Conservation (phyloP, 2,329 filamentous ascomycete genomes). For the Calcarisporium arbuscula region DNA sequence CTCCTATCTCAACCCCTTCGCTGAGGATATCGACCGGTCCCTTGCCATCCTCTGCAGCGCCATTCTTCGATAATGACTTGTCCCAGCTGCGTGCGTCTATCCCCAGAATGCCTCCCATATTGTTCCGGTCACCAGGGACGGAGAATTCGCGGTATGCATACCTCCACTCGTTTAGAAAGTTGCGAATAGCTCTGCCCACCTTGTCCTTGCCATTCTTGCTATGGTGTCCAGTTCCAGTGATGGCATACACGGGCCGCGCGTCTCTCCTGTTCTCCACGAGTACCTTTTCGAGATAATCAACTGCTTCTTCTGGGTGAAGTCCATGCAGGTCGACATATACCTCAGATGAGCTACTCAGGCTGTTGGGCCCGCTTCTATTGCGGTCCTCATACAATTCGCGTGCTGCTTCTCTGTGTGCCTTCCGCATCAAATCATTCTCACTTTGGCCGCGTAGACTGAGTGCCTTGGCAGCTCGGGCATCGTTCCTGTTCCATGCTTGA, state of each 20-base stretch:
- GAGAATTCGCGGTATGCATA: conserved; percentile 96
- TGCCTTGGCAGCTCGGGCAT: conserved; percentile 91
- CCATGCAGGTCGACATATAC: conserved; percentile 95
- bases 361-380: conserved; percentile 73
- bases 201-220: conserved; percentile 99
- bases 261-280: conserved; percentile 75
- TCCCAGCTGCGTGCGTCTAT: conserved; percentile 64
- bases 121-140: conserved; percentile 84
- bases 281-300: conserved; percentile 85
- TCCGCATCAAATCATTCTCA: conserved; percentile 95
- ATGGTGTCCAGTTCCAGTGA: conserved; percentile 94
- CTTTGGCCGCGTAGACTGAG: conserved; percentile 90
- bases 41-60: conserved; percentile 31
- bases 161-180: conserved; percentile 89
- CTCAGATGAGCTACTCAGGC: conserved; percentile 52
- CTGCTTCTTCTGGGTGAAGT: conserved; percentile 96
- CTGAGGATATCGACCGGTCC: conserved; percentile 52
- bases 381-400: conserved; percentile 88
- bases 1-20: conserved; percentile 61
- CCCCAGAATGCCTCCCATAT: conserved; percentile 69
- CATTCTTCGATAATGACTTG: conserved; percentile 48
- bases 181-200: conserved; percentile 86
- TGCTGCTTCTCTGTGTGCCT: conserved; percentile 91
- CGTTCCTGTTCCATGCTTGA: conserved; percentile 97
- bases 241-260: conserved; percentile 78